A percentile compares a stretch with the other conserved stretches of the same genome.
Conservation (phyloP, 208 protist genomes). For the Porcisia hertigi region DNA sequence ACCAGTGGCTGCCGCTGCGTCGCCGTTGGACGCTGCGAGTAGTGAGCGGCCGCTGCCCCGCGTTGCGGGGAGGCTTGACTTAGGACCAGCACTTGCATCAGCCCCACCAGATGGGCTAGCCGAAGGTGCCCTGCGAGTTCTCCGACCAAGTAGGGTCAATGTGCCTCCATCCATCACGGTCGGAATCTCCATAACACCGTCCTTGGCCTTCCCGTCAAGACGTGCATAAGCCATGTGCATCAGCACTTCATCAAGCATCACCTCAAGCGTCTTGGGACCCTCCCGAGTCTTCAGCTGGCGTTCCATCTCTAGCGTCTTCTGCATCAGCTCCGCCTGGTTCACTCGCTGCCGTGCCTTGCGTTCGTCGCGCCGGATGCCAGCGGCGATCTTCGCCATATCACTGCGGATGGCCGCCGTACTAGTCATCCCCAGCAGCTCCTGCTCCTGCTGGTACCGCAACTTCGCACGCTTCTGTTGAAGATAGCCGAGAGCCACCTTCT, state of each 20-base stretch:
- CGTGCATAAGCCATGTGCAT: slow-evolving; percentile 91
- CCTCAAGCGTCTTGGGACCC: slow-evolving; percentile 93
- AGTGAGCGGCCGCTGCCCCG: neutral
- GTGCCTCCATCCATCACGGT: slow-evolving; percentile 88
- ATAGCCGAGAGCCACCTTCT: slow-evolving; percentile 89
- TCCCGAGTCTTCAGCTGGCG: slow-evolving; percentile 86
- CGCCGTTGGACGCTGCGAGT: neutral
- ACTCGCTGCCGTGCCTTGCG: slow-evolving; percentile 88
- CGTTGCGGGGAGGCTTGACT: neutral
- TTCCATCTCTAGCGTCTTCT: slow-evolving; percentile 80
- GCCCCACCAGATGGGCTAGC: neutral
- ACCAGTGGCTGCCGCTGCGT: neutral
- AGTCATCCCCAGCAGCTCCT: slow-evolving; percentile 89
- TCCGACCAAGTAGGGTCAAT: slow-evolving; percentile 56
- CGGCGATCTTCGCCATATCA: slow-evolving; percentile 35
- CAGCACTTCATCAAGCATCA: slow-evolving; percentile 92
- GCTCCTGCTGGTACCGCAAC: slow-evolving; percentile 79
- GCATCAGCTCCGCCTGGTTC: slow-evolving; percentile 86
- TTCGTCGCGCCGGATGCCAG: slow-evolving; percentile 43
- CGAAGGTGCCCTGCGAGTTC: neutral
- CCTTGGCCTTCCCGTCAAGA: slow-evolving; percentile 76
- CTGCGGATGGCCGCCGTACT: slow-evolving; percentile 36
- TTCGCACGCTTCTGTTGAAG: slow-evolving; percentile 73
- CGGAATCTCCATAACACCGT: slow-evolving; percentile 74
- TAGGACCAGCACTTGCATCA: neutral